phyloP scores from a whole-genome alignment of 805 yeast species.

The Sugiyamaella chiloensis region DNA sequence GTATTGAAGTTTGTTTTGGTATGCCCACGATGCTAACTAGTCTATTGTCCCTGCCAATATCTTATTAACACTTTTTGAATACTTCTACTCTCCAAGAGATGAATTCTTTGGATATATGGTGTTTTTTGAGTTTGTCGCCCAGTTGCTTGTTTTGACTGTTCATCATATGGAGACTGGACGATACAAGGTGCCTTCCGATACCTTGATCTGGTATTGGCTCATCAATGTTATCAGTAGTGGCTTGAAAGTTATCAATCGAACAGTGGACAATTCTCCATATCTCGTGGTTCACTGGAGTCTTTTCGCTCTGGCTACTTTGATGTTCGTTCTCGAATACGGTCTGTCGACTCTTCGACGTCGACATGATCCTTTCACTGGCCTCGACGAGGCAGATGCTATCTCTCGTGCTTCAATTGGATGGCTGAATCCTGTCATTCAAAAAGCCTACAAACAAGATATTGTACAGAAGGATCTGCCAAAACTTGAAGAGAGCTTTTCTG shows the following conservation, averaged over 20 bases:
- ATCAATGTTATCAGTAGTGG: background rate
- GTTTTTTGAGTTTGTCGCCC: background rate
- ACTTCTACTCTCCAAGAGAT: background rate
- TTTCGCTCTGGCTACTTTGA: background rate
- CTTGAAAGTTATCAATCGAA: background rate
- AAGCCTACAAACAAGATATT: conserved; percentile 11
- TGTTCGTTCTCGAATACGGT: conserved; percentile 1
- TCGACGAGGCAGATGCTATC: conserved; percentile 17
- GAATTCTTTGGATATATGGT: background rate
- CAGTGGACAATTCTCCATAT: background rate
- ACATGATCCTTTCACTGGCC: conserved; percentile 2
- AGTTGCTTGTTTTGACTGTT: background rate
- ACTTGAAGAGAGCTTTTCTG: conserved; percentile 59
- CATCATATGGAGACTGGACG: conserved; percentile 12
- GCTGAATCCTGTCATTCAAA: conserved; percentile 11
- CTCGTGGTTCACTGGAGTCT: background rate
- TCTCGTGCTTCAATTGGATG: conserved; percentile 13
- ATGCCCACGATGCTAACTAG: too few relatives aligned
- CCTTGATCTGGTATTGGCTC: conserved; percentile 13
- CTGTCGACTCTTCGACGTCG: conserved; percentile 1
- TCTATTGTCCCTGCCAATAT: background rate
- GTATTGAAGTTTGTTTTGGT: too few relatives aligned
- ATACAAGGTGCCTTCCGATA: conserved; percentile 4
- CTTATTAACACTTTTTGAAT: background rate
- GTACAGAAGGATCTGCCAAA: conserved; percentile 60